Evolutionary conservation across 768 basidiomycete genomes (phyloP).

Genomic region (Erythrobasidium yunnanense): DNA sequence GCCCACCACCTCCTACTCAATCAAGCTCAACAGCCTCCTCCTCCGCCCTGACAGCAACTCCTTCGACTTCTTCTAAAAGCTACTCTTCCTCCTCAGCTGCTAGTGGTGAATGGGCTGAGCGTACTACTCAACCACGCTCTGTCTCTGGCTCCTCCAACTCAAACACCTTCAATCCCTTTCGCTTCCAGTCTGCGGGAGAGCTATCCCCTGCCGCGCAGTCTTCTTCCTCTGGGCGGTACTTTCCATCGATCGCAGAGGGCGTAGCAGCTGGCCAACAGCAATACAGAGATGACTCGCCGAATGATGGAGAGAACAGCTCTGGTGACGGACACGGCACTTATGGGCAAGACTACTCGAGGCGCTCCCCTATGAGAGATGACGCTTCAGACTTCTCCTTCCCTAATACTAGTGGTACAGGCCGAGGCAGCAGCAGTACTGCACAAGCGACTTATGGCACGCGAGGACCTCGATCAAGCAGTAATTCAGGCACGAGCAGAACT

Average conservation of each 20-base stretch:
- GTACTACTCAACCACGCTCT: not conserved
- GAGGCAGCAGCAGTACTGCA: no score
- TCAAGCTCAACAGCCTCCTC: not conserved
- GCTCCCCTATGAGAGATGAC: constrained; percentile 14
- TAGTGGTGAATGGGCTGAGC: not conserved
- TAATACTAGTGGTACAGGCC: not conserved
- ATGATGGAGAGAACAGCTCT: not conserved
- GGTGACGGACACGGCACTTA: not conserved
- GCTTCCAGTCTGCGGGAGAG: no score
- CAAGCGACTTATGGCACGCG: no score
- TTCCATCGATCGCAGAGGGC: no score
- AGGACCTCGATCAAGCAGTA: not conserved
- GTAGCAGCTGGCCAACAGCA: no score
- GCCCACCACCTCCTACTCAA: not conserved
- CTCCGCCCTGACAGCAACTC: not conserved
- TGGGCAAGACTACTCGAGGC: constrained; percentile 1
- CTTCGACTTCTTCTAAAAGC: not conserved
- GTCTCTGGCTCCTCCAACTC: not conserved
- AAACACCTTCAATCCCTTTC: no score
- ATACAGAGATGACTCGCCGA: no score
- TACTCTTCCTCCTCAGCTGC: not conserved
- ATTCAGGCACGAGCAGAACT: not conserved
- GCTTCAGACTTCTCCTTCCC: constrained; percentile 2
- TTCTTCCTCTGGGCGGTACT: no score
- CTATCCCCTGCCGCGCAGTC: no score